phyloP scores from a whole-genome alignment of 352 stramenopile species.

The Globisporangium yorkense region DNA sequence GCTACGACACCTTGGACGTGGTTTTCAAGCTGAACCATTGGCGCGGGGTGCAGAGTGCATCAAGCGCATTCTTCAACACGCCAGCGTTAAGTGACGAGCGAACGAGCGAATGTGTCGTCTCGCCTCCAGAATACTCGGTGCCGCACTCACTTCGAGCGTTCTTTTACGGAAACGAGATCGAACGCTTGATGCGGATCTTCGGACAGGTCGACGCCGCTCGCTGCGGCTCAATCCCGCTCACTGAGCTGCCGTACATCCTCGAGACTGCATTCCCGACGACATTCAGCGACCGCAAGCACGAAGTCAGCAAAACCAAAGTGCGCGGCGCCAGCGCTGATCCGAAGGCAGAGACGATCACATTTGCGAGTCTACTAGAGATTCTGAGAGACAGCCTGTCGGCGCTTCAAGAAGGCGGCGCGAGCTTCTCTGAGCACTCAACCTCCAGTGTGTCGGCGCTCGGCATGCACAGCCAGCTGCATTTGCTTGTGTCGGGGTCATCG shows the following conservation, averaged over 20 bases:
- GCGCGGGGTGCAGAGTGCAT: constrained; percentile 24
- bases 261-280: constrained; percentile 18
- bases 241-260: constrained; percentile 14
- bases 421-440: background rate
- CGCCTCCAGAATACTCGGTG: constrained; percentile 19
- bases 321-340: no score
- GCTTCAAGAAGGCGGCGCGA: constrained; percentile 1
- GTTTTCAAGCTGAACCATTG: constrained; percentile 37
- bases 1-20: constrained; percentile 26
- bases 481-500: constrained; percentile 27
- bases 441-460: constrained; percentile 24
- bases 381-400: constrained; percentile 20
- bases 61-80: constrained; percentile 23
- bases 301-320: no score
- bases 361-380: constrained; percentile 22
- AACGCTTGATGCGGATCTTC: constrained; percentile 26
- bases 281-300: background rate
- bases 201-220: constrained; percentile 7
- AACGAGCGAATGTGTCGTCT: background rate
- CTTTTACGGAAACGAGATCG: constrained; percentile 31
- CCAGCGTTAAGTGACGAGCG: background rate
- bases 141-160: constrained; percentile 20
- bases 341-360: constrained; percentile 13
- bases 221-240: constrained; percentile 12
- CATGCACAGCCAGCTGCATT: constrained; percentile 16